Evolutionary conservation across 1,139 yeast species (phyloP).

Genomic region (Scheffersomyces parashehatae): DNA sequence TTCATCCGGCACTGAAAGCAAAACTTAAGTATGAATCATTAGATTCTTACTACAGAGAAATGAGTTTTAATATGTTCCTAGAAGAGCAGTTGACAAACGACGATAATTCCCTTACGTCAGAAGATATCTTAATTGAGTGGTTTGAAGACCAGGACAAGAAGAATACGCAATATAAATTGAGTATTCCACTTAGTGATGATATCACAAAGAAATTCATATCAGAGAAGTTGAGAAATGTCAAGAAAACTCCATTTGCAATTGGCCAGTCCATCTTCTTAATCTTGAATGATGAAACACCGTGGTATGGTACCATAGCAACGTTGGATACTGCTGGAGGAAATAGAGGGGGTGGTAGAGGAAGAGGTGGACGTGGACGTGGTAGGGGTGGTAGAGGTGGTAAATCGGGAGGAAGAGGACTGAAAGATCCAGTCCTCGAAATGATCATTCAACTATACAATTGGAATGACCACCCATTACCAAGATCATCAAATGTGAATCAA

Average conservation of each 20-base stretch:
- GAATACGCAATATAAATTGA: slow-evolving; percentile 39
- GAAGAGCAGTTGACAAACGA: slow-evolving; percentile 59
- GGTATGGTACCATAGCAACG: slow-evolving; percentile 51
- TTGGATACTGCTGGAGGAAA: slow-evolving; percentile 29
- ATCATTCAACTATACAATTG: slow-evolving; percentile 57
- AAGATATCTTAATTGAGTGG: slow-evolving; percentile 52
- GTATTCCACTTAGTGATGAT: slow-evolving; percentile 38
- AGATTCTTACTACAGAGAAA: slow-evolving; percentile 55
- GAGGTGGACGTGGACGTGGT: slow-evolving; percentile 20
- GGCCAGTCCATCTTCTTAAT: slow-evolving; percentile 51
- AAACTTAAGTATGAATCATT: slow-evolving; percentile 50
- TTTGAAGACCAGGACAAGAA: slow-evolving; percentile 47
- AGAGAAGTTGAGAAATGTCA: slow-evolving; percentile 40
- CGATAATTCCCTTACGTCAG: slow-evolving; percentile 30
- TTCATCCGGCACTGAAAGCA: slow-evolving; percentile 35
- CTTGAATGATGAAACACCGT: slow-evolving; percentile 36
- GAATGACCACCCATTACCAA: slow-evolving; percentile 56
- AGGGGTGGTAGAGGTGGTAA: slow-evolving; percentile 10
- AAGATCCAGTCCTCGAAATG: slow-evolving; percentile 32
- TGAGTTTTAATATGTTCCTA: slow-evolving; percentile 60
- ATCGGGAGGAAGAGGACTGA: slow-evolving; percentile 3
- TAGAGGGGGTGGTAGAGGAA: slow-evolving; percentile 33
- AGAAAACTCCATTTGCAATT: slow-evolving; percentile 48
- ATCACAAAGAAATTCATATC: slow-evolving; percentile 43
- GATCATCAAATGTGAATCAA: slow-evolving; percentile 31